A percentile compares a stretch with the other conserved stretches of the same genome.
Evolutionary conservation across 495 filamentous ascomycete species (phyloP).

Genomic region (Aspergillus olivimuriae): DNA sequence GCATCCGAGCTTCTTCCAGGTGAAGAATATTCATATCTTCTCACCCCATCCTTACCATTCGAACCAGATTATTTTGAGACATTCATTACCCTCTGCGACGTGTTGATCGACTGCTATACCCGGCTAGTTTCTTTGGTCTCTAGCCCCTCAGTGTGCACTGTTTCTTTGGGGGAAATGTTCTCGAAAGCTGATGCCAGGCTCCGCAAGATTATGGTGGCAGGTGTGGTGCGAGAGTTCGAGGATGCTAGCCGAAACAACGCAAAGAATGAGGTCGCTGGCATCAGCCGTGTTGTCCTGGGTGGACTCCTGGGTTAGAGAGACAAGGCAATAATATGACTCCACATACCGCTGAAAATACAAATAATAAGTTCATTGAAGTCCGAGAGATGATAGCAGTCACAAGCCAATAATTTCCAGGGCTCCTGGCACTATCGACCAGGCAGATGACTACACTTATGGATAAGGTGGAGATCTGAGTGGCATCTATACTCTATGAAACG

Average conservation of each 20-base stretch:
- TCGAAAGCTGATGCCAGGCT: constrained; percentile 81
- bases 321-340: too few species aligned
- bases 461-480: too few species aligned
- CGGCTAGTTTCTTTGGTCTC: constrained; percentile 66
- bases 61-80: constrained; percentile 97
- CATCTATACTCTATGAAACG: too few species aligned
- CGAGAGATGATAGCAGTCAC: too few species aligned
- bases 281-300: constrained; percentile 84
- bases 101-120: constrained; percentile 87
- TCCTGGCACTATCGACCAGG: too few species aligned
- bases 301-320: constrained; percentile 68
- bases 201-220: constrained; percentile 77
- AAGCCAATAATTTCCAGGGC: too few species aligned
- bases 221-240: constrained; percentile 88
- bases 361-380: too few species aligned
- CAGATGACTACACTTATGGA: too few species aligned
- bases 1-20: constrained; percentile 52
- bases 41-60: constrained; percentile 90
- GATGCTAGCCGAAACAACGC: constrained; percentile 68
- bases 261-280: constrained; percentile 71
- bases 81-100: constrained; percentile 95
- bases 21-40: constrained; percentile 81
- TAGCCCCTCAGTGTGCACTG: constrained; percentile 57
- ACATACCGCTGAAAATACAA: too few species aligned
- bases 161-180: constrained; percentile 69